phyloP scores from a whole-genome alignment of 768 basidiomycete species.

The Strobilomyces confusus region DNA sequence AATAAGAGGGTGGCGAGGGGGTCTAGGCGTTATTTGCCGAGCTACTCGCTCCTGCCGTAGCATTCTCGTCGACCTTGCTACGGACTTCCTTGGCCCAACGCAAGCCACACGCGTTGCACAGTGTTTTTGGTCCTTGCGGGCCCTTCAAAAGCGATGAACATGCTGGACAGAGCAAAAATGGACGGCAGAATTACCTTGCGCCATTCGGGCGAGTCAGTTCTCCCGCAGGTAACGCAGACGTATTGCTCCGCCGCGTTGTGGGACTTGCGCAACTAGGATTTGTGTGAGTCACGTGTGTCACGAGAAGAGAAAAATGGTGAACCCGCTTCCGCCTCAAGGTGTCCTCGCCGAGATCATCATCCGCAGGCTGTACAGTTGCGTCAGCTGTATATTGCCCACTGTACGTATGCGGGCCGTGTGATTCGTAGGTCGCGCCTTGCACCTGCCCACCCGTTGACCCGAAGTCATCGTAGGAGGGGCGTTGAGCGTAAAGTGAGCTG shows the following conservation, averaged over 20 bases:
- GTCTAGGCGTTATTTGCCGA: conserved; percentile 17
- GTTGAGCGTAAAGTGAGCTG: conserved; percentile 13
- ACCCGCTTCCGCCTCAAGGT: conserved; percentile 65
- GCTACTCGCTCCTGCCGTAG: conserved; percentile 22
- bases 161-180: conserved; percentile 7
- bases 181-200: conserved; percentile 56
- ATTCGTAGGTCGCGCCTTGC: conserved; percentile 18
- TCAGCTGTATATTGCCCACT: conserved; percentile 14
- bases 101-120: conserved; percentile 95
- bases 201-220: conserved; percentile 98
- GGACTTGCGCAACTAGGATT: conserved; percentile 34
- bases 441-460: conserved; percentile 7
- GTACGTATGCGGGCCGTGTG: conserved; percentile 14
- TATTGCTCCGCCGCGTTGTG: conserved; percentile 61
- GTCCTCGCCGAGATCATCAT: conserved; percentile 49
- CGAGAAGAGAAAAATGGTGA: not conserved
- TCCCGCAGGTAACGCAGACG: conserved; percentile 89
- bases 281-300: conserved; percentile 1
- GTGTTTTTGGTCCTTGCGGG: conserved; percentile 92
- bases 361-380: conserved; percentile 14
- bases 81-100: conserved; percentile 83
- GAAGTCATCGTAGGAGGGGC: conserved; percentile 16
- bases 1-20: not conserved
- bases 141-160: conserved; percentile 47
- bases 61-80: conserved; percentile 36